Base-by-base conservation (phyloP, 805 yeast species). In the Pichia eremophila region DNA sequence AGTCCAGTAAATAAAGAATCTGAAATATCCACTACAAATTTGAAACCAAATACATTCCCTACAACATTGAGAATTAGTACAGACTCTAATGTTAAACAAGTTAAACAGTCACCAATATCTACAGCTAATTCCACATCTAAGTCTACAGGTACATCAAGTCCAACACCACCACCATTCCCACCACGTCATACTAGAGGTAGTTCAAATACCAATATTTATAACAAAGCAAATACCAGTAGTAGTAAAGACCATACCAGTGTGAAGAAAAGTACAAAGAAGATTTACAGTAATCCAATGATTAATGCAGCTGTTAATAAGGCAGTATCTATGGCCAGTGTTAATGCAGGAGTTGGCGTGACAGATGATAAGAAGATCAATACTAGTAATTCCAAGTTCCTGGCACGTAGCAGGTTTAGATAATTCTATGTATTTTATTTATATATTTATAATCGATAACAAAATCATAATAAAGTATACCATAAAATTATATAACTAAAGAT, bases 331-430 rank as follows among this genome's bases (percentile, higher is more conserved):
- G 52, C 60, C 2, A 42, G 42, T 29, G 38, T 35, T 8, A 48
- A 50, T 45, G 52, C 55, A 2, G 51, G 49, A 12, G 55, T 49
- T 32, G 55, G 52, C 3, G 45, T 25, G 0, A 27, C 22, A 7
- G 48, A 35, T 34, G 42, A 43, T 15, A 41, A 46, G n/a, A 43
- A 34, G 17, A 70, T 79, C 19, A 78, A 84, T 3, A 67, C 79
- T 15, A 68, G 74, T 74, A 80, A 78, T 58, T 81, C 86, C 7
- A 77, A 77, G 55, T 67, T 82, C 42, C 62, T 81, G 49, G 81
- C 85, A 5, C 65, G 86, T 56, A 74, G 79, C 45, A 67, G 70
- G 22, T 63, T 79, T 51, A 72, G 68, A 47, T 72, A 67, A 36
- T 22, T 22, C n/a, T n/a, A 7, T 22, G 25, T 22, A 22, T 22